Conservation (phyloP, 805 yeast genomes). For the Yarrowia sp. region DNA sequence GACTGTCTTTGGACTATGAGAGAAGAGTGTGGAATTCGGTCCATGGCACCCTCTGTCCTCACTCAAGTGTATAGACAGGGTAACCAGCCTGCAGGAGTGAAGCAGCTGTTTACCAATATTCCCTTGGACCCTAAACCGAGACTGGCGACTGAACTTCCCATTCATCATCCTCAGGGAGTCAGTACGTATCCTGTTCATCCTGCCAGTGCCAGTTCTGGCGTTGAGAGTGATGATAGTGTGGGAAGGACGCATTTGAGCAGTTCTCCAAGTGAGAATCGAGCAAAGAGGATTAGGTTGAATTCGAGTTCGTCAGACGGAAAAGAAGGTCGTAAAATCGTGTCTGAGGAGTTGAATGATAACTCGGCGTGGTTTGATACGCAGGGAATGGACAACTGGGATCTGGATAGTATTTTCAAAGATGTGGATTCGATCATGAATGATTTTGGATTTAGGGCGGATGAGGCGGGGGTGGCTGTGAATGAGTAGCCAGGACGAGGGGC, state of each 20-base stretch:
- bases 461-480: conserved; percentile 7
- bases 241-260: neutral
- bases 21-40: conserved; percentile 77
- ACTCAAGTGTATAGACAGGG: conserved; percentile 29
- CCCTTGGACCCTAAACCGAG: conserved; percentile 23
- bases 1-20: conserved; percentile 83
- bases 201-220: neutral
- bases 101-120: conserved; percentile 21
- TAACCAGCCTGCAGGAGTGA: neutral
- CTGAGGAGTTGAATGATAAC: neutral
- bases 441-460: conserved; percentile 63
- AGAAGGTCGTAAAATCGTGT: neutral
- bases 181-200: neutral
- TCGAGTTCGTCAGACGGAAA: neutral
- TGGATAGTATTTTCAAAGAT: conserved; percentile 67
- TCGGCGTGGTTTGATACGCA: conserved; percentile 22
- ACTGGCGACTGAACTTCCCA: conserved; percentile 7
- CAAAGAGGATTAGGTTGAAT: conserved; percentile 11
- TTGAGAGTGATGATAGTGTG: neutral
- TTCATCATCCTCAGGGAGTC: conserved; percentile 10
- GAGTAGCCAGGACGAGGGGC: neutral
- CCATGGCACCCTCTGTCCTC: conserved; percentile 40
- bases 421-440: conserved; percentile 86
- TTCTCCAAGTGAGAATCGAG: conserved; percentile 7
- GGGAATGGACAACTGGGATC: conserved; percentile 40